Base-by-base conservation (phyloP, 805 yeast species). In the Danielozyma ontarioensis region DNA sequence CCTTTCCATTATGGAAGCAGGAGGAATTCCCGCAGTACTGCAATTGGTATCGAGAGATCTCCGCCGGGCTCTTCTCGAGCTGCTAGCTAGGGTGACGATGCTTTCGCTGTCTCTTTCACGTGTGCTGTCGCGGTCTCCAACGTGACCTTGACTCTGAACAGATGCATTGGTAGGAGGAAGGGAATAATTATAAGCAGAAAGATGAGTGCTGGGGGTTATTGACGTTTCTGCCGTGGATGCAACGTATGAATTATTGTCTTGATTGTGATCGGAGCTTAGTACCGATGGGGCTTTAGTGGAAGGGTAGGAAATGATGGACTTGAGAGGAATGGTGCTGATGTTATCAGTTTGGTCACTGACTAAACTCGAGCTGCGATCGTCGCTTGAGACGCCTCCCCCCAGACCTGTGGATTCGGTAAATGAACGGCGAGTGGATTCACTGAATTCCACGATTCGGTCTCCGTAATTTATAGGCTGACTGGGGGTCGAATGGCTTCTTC, bases 1-100 rank as follows among this genome's bases (percentile, higher is more conserved):
- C 33, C 81, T 59, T 42, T 78, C 86, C 59, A 78, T 59, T 7
- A 80, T 77, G 42, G 83, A 75, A n/a, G 84, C 82, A 0, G 88
- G 87, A 1, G 87, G 77, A 13, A 81, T 80, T 0, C 86, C 86
- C 17, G 77, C 64, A 0, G 83, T 76, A 32, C 83, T 75, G 14
- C 84, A 75, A 42, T 77, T 80, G 3, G 82, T 72, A 17, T 74
- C 72, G 21, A 64, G 52, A 39, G 70, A 62, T 34, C 71, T 50
- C 39, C 72, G 50, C 32, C 71, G 48, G 10, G 50, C 39, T 31
- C 70, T 45, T 33, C 72, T 44, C 17, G 68, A 53, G 4, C 65
- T 57, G 33, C 64, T 56, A 5, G 72, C 72, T 39, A 66, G 49
- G 3, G 72, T 67, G 13, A 67, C 59, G 10, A 67, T 67, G 13